Evolutionary conservation across 257 asterid genomes (phyloP), one percentile per base, ranked within the genome.

Genomic region (Solanum ahanhuiri): DNA sequence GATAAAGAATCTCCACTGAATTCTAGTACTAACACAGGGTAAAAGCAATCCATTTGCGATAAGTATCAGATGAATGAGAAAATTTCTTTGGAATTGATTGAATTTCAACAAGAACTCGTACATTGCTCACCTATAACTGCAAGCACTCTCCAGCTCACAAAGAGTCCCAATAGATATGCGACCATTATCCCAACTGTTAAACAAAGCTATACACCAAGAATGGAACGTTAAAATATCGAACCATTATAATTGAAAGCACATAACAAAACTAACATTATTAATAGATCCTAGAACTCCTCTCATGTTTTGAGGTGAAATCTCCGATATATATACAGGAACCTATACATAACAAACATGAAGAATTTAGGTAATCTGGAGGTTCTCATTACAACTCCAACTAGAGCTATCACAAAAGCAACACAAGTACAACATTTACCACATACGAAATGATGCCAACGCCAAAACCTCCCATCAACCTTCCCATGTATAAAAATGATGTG

Each of bases 301-400:
- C 86, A 93, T 82, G 92, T 93, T 94, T 87, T 96, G 96, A 35
- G 98, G 98, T 4, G 98, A 93, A 83, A 96, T 93, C 95, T 96
- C 98, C 7, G 98, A 95, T 91, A 96, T 94, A 85, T 94, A 96
- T 28, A 95, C 98, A 28, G 98, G 98, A 72, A 96, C 97, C 98
- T 96, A 87, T 18, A 86, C 17, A 48, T 39, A 85, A 87, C 77
- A 63, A 86, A 48, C 43, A 75, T 23, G 33, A 75, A 39, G 34
- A 75, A 79, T 45, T 85, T 81, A 69, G 83, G 43, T 3, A 2
- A 73, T 39, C 69, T 77, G 54, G 18, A 85, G 30, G 64, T 54
- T 73, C 86, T 20, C 34, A 39, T 75, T 23, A 37, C 3, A 75
- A n/a, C 82, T 75, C 57, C 20, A 75, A 75, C 57, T 37, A 75